These are phyloP conservation scores for Astrothelium macrocarpum DNA, from an alignment of 495 filamentous ascomycete genomes.

Conservation along the genomic window DNA sequence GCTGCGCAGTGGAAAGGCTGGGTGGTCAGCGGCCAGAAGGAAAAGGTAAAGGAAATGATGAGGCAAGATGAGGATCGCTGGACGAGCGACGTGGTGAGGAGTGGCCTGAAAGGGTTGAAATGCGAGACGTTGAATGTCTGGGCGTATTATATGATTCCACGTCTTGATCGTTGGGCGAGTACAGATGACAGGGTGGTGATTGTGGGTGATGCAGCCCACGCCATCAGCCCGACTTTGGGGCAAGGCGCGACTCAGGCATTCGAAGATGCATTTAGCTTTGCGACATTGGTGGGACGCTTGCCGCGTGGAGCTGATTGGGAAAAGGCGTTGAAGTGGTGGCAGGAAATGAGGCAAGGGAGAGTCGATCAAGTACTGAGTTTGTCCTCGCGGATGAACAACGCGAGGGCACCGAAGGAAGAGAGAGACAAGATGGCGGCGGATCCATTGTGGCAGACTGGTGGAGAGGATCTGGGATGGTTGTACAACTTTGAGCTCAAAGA, in stretches of 20 bases:
- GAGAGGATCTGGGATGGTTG: neutral
- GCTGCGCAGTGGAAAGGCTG: constrained; percentile 36
- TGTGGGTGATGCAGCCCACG: constrained; percentile 30
- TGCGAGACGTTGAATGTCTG: neutral
- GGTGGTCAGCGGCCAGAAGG: constrained; percentile 27
- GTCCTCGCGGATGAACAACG: neutral
- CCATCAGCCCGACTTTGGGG: constrained; percentile 27
- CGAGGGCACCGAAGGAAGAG: neutral
- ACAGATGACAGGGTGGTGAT: constrained; percentile 15
- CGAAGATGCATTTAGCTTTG: constrained; percentile 24
- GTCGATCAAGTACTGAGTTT: neutral
- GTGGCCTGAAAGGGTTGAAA: constrained; percentile 25
- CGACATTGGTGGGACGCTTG: neutral
- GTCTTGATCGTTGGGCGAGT: neutral
- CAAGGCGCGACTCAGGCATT: constrained; percentile 29
- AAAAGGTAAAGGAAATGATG: constrained; percentile 32
- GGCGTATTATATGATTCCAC: neutral
- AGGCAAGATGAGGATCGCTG: constrained; percentile 25
- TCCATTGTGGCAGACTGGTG: neutral
- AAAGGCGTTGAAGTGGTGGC: neutral
- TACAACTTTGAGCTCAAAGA: neutral
- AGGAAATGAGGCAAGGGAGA: neutral
- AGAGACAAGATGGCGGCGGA: neutral
- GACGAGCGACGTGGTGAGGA: constrained; percentile 32
- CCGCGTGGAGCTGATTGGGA: neutral